Evolutionary conservation across 2,329 filamentous ascomycete genomes (phyloP), one percentile per base, ranked within the genome.

Genomic region (Phoma sp.): DNA sequence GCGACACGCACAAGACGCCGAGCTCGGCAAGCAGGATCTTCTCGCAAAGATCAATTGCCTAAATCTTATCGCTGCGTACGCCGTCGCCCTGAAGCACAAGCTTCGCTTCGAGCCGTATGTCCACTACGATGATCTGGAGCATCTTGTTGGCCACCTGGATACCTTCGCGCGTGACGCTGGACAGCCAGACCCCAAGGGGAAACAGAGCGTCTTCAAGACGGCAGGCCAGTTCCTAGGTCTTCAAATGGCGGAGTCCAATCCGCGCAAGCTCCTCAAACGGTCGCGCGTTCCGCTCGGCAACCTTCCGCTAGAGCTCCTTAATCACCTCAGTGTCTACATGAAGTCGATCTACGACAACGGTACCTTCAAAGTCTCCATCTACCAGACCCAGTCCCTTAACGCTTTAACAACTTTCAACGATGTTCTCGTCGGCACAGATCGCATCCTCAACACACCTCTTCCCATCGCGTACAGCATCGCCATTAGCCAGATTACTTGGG

Each of bases 381-480:
- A 84, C 61, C 85, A 87, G 68, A 85, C 82, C 0, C 73, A 84
- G 40, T 80, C 83, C 6, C 79, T 87, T 71, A 86, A 83, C 68
- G 80, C 82, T 52, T 68, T 93, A 13, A 79, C 79, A 30, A 76
- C 82, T 4, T 77, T 95, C 51, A 90, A 89, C 68, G 90, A 96
- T 58, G 83, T 88, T 38, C 79, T 91, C 64, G 85, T 84, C 4
- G 86, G 87, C 44, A 87, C 86, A 18, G 90, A 95, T 66, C 87
- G 90, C 54, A 87, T 96, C 29, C 83, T 93, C 14, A 90, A 87
- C 71, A 95, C 91, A 0, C 91, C 91, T 1, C 81, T 95, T 0
- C 91, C 91, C 1, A 82, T 91, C 46, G 91, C 90, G n/a, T 95
- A 95, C 77, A 85, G 83, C 61, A 95, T 96, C 62, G 86, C 90